These are phyloP conservation scores for Cladobotryum mycophilum DNA, from an alignment of 2,329 filamentous ascomycete species.

Conservation along the genomic window DNA sequence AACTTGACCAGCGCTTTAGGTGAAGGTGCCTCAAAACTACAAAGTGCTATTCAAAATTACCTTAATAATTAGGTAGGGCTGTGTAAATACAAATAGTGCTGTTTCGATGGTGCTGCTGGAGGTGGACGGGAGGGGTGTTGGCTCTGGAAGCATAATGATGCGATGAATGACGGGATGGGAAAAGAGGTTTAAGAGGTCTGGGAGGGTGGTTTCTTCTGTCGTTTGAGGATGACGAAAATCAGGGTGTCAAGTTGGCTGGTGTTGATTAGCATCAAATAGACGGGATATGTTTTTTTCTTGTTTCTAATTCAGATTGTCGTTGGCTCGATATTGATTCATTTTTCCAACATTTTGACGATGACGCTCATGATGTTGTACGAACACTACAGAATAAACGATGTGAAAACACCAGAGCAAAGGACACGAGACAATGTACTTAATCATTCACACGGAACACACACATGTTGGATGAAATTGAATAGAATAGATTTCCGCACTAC, in stretches of 20 bases:
- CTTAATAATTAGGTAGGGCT: slow-evolving; percentile 50
- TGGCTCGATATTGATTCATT: no score
- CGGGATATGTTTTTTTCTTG: slow-evolving; percentile 1
- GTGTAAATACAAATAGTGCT: background rate
- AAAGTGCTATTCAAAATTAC: slow-evolving; percentile 65
- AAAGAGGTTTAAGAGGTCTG: slow-evolving; percentile 19
- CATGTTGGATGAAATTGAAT: background rate
- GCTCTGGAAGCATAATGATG: background rate
- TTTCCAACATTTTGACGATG: background rate
- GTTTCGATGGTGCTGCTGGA: no score
- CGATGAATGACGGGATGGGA: slow-evolving; percentile 10
- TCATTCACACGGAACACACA: slow-evolving; percentile 2
- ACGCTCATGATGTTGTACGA: background rate
- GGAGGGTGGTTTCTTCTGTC: slow-evolving; percentile 2
- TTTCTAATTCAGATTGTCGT: no score
- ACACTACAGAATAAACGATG: background rate
- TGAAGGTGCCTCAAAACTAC: slow-evolving; percentile 76
- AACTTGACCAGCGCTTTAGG: slow-evolving; percentile 78
- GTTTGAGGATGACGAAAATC: slow-evolving; percentile 22
- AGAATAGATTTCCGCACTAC: no score
- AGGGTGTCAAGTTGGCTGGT: slow-evolving; percentile 18
- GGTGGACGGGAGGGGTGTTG: no score
- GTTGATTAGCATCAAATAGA: slow-evolving; percentile 32
- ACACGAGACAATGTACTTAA: background rate
- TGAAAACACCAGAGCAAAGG: no score